Percentiles rank a stretch among this genome's conserved stretches.
These are phyloP conservation scores for Fusarium sp. DNA, from an alignment of 2,329 filamentous ascomycete species.

Conservation along the genomic window DNA sequence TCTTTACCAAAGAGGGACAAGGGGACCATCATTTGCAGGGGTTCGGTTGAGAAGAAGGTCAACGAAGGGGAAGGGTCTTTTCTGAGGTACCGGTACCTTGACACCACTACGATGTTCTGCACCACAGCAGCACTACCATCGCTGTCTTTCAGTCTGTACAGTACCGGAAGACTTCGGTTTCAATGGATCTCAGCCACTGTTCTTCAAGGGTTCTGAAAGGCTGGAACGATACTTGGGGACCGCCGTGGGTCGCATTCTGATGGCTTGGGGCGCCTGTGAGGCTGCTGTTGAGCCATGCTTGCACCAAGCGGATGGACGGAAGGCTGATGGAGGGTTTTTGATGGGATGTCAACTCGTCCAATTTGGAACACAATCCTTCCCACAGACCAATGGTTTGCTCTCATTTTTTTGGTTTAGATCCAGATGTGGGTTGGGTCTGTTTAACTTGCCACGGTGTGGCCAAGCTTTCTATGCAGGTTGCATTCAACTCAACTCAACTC, in stretches of 20 bases:
- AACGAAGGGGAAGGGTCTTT: constrained; percentile 42
- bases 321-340: constrained; percentile 44
- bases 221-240: constrained; percentile 28
- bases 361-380: constrained; percentile 33
- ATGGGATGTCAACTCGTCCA: constrained; percentile 43
- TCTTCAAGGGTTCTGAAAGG: constrained; percentile 24
- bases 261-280: constrained; percentile 31
- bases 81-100: constrained; percentile 43
- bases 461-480: constrained; percentile 28
- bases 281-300: constrained; percentile 47
- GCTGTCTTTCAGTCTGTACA: constrained; percentile 7
- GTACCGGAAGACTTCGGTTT: constrained; percentile 46
- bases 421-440: constrained; percentile 22
- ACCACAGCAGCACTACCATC: constrained; percentile 1
- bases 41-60: constrained; percentile 38
- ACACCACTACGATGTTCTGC: neutral
- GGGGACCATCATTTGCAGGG: constrained; percentile 38
- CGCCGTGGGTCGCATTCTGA: constrained; percentile 12
- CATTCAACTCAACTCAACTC: constrained; percentile 41
- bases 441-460: constrained; percentile 38
- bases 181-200: constrained; percentile 16
- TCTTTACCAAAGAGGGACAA: constrained; percentile 33
- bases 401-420: constrained; percentile 21
- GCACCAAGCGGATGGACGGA: constrained; percentile 45
- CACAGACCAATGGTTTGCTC: constrained; percentile 17